These are phyloP conservation scores for Erodium maritimum DNA, from an alignment of 345 rosid species.

Conservation along the genomic window DNA sequence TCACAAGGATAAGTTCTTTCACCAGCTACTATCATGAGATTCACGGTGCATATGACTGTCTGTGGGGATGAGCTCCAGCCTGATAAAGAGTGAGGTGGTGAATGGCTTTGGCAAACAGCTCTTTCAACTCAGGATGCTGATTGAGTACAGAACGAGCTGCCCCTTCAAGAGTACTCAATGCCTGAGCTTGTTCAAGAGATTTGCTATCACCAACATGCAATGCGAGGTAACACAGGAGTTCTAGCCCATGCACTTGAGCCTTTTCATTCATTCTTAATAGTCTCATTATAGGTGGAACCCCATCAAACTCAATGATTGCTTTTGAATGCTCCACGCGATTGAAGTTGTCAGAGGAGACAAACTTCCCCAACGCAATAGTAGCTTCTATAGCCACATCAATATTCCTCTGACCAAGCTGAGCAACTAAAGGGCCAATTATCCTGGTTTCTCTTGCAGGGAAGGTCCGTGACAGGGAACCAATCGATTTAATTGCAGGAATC, in stretches of 20 bases:
- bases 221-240: slow-evolving; percentile 40
- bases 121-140: slow-evolving; percentile 39
- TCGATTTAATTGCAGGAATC: slow-evolving; percentile 34
- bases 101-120: slow-evolving; percentile 31
- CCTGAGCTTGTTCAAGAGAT: slow-evolving; percentile 48
- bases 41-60: slow-evolving; percentile 16
- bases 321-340: slow-evolving; percentile 38
- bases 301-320: slow-evolving; percentile 40
- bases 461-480: slow-evolving; percentile 47
- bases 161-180: slow-evolving; percentile 33
- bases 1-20: slow-evolving; percentile 1
- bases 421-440: slow-evolving; percentile 34
- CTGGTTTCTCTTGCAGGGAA: slow-evolving; percentile 45
- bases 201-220: slow-evolving; percentile 38
- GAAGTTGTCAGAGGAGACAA: slow-evolving; percentile 43
- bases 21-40: neutral
- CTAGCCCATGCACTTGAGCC: slow-evolving; percentile 28
- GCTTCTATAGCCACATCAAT: slow-evolving; percentile 35
- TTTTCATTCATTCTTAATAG: slow-evolving; percentile 21
- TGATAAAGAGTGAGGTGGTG: slow-evolving; percentile 42
- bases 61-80: slow-evolving; percentile 26
- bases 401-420: slow-evolving; percentile 21
- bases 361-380: slow-evolving; percentile 42
- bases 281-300: slow-evolving; percentile 34
- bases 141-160: slow-evolving; percentile 31